A percentile compares a stretch with the other conserved stretches of the same genome.
Evolutionary conservation across 2,329 filamentous ascomycete genomes (phyloP).

Genomic region (Fusarium veterinarium): DNA sequence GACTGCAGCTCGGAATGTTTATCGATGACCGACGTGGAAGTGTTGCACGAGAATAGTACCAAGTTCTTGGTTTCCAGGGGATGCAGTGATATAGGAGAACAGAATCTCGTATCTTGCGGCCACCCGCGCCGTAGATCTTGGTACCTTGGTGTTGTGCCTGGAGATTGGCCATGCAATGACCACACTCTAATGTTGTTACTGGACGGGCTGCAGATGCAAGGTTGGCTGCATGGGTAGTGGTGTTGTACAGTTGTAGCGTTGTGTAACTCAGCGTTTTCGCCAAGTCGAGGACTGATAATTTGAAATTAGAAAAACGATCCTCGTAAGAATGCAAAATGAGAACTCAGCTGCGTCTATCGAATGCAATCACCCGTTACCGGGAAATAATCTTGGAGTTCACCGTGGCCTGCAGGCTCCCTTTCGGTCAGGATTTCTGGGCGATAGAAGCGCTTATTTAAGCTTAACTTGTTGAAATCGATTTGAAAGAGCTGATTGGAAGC

Average conservation of each 20-base stretch:
- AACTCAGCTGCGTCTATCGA: neutral
- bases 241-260: conserved; percentile 1
- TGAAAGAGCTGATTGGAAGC: neutral
- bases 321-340: neutral
- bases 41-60: conserved; percentile 4
- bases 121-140: conserved; percentile 22
- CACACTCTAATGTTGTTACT: conserved; percentile 3
- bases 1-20: neutral
- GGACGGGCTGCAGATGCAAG: conserved; percentile 3
- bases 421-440: neutral
- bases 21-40: neutral
- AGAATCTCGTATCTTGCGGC: conserved; percentile 31
- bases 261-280: conserved; percentile 16
- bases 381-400: neutral
- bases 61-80: neutral
- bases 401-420: neutral
- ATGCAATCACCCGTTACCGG: neutral
- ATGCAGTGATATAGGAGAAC: conserved; percentile 28
- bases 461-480: neutral
- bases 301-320: neutral
- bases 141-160: neutral
- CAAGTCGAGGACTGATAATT: neutral
- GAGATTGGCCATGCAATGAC: conserved; percentile 10
- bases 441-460: neutral
- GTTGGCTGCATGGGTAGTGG: conserved; percentile 13